phyloP scores from a whole-genome alignment of 148 eudicot species.

The Bassia scoparia region DNA sequence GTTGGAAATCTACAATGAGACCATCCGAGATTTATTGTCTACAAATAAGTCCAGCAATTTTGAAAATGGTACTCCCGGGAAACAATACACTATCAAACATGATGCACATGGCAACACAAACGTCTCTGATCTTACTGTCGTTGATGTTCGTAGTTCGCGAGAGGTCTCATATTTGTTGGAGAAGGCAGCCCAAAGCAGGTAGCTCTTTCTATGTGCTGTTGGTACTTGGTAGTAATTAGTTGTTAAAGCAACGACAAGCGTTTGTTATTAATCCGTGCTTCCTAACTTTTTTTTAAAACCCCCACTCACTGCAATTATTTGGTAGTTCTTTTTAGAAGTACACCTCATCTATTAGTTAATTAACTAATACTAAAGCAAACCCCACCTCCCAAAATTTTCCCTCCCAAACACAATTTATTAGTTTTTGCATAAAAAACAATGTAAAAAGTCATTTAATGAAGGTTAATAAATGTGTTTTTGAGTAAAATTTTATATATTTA shows the following conservation, averaged over 20 bases:
- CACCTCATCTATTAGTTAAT: too few relatives aligned
- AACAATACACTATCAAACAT: slow-evolving; percentile 84
- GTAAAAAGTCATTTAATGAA: too few relatives aligned
- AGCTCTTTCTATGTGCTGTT: slow-evolving; percentile 13
- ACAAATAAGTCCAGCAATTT: slow-evolving; percentile 42
- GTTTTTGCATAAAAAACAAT: too few relatives aligned
- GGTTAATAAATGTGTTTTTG: too few relatives aligned
- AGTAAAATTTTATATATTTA: too few relatives aligned
- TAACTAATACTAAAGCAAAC: too few relatives aligned
- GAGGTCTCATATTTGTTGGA: slow-evolving; percentile 89
- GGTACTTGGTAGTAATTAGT: not conserved
- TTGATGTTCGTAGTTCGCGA: slow-evolving; percentile 79
- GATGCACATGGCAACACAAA: slow-evolving; percentile 85
- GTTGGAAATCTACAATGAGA: slow-evolving; percentile 94
- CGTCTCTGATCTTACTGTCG: slow-evolving; percentile 83
- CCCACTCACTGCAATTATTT: too few relatives aligned
- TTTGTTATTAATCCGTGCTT: not conserved
- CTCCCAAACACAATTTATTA: too few relatives aligned
- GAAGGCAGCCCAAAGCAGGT: slow-evolving; percentile 98
- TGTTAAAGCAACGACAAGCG: not conserved
- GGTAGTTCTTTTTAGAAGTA: not conserved
- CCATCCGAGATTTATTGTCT: slow-evolving; percentile 77
- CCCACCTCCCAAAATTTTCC: too few relatives aligned
- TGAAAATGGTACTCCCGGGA: slow-evolving; percentile 56
- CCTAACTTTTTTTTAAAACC: not conserved